Evolutionary conservation across 129 eudicot species (phyloP), one percentile per base, ranked within the genome.

Genomic region (Chrysanthemum seticuspe): DNA sequence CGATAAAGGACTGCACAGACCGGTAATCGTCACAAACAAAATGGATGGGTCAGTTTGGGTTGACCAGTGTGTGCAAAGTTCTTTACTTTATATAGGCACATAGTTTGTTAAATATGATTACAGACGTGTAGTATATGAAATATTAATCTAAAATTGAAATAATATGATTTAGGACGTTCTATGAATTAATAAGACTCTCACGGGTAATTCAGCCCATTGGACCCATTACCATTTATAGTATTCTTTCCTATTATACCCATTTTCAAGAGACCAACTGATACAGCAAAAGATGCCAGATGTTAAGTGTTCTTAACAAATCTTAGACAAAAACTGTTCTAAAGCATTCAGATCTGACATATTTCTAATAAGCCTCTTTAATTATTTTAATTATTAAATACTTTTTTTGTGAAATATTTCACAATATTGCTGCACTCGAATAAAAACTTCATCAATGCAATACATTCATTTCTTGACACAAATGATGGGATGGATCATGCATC

Each of bases 321-420:
- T 5, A 23, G 12, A 51, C 49, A 52, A 50, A 6, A 68, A 29
- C 50, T 8, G 18, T 40, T 67, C 9, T 21, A 8, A 64, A 5
- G 2, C 19, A 58, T 67, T 48, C 58, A 67, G 59, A 23, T 67
- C 14, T 2, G 5, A 47, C 1, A 49, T 50, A 45, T 47, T 10
- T 10, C 57, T 67, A 36, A 0, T 40, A 27, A 10, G 13, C 61
- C 3, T 73, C 14, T n/a, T 27, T 15, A 62, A 47, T 36, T 47
- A 21, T 50, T 72, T 59, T 23, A 15, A 13, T 60, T 21, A 72
- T 47, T n/a, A 72, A 21, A 47, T 31, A 72, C 21, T 31, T 5
- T 31, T 31, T 31, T 31, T 31, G 36, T 31, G 6, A 31, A 31
- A 31, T 31, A 31, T 31, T 3, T 40, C 47, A 7, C 47, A 40